These are phyloP conservation scores for Salix exigua DNA, from an alignment of 345 rosid species.

Conservation along the genomic window DNA sequence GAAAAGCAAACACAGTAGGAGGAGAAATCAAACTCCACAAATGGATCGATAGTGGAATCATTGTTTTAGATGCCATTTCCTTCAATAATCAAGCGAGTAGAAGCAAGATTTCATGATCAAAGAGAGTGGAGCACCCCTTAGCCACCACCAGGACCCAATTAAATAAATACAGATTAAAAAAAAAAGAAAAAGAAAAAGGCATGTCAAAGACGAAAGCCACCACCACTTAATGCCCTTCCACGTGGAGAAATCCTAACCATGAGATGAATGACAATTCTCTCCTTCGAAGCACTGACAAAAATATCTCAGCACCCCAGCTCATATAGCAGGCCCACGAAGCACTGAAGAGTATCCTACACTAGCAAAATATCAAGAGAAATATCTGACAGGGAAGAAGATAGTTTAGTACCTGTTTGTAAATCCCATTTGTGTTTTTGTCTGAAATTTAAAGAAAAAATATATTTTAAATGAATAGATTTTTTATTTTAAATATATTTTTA, in stretches of 20 bases:
- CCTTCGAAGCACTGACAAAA: background rate
- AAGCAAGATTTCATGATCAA: too few species aligned
- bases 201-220: background rate
- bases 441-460: too few species aligned
- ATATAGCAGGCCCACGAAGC: too few species aligned
- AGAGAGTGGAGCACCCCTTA: background rate
- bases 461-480: too few species aligned
- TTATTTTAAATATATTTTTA: too few species aligned
- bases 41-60: background rate
- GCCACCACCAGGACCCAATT: too few species aligned
- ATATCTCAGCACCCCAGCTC: slow-evolving; percentile 1
- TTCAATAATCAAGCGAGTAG: too few species aligned
- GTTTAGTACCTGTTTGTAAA: too few species aligned
- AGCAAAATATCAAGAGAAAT: background rate
- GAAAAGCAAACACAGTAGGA: background rate
- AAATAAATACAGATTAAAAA: too few species aligned
- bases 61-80: background rate
- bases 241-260: slow-evolving; percentile 7
- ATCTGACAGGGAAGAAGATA: background rate
- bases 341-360: background rate
- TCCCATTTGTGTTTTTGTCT: too few species aligned
- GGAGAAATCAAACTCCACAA: too few species aligned
- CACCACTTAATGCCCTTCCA: background rate
- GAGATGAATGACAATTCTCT: background rate
- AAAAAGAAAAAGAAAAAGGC: background rate